Evolutionary conservation across 169 alveolate genomes (phyloP).

Genomic region (Plasmodium berghei): DNA sequence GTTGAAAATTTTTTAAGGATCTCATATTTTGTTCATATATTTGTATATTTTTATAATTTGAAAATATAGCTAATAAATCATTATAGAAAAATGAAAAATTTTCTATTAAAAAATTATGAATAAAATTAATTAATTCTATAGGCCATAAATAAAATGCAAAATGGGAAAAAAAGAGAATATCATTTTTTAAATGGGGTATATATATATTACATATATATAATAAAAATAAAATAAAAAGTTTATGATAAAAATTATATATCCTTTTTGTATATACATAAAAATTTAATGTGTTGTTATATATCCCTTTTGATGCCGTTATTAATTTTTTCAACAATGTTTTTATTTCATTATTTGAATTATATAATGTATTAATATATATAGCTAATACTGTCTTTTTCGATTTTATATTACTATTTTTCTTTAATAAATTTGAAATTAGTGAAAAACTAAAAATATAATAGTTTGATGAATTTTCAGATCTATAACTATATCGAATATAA

Average conservation of each 20-base stretch:
- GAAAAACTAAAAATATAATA: constrained; percentile 69
- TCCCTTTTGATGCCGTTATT: constrained; percentile 73
- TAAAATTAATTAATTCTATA: constrained; percentile 64
- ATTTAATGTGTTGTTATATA: constrained; percentile 54
- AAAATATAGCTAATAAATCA: constrained; percentile 44
- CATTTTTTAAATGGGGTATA: constrained; percentile 68
- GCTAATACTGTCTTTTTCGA: constrained; percentile 62
- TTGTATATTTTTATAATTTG: constrained; percentile 19
- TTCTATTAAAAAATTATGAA: constrained; percentile 57
- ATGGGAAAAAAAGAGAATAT: constrained; percentile 45
- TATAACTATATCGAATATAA: constrained; percentile 41
- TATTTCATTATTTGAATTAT: constrained; percentile 43
- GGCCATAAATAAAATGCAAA: constrained; percentile 74
- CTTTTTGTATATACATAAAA: constrained; percentile 54
- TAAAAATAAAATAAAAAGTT: constrained; percentile 66
- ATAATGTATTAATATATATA: constrained; percentile 63
- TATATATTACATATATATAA: constrained; percentile 67
- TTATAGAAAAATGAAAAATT: constrained; percentile 61
- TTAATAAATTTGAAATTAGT: constrained; percentile 62
- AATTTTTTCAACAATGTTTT: constrained; percentile 68
- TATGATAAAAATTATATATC: constrained; percentile 54
- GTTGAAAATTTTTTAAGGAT: constrained; percentile 30
- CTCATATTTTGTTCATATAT: constrained; percentile 37
- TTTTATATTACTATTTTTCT: constrained; percentile 60
- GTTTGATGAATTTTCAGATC: not conserved